Base-by-base conservation (phyloP, 768 basidiomycete species). In the Russula lepida region DNA sequence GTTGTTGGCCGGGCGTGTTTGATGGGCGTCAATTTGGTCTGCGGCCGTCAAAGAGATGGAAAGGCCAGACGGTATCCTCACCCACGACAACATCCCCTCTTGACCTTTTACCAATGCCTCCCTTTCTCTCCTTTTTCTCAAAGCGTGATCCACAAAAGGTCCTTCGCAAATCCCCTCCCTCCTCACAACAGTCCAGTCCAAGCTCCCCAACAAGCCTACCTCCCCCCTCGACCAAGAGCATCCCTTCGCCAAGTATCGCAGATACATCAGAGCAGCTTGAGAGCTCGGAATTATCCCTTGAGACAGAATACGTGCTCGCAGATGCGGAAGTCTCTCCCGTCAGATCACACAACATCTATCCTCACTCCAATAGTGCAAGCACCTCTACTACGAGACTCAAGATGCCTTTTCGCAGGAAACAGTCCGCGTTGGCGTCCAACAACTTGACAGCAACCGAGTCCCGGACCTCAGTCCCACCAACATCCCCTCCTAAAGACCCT, bases 381-480 rank as follows among this genome's bases (percentile, higher is more conserved):
- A 67, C 74, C 0, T 78, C 79, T 0, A 75, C 80, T 0, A 76
- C 75, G 66, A 81, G 75, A 66, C 71, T 79, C 54, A 77, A 68
- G 58, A 71, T 80, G 0, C 78, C 77, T 23, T 80, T 81, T 59
- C 71, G 78, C 58, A 77, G 71, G 66, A 69, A 67, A 17, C 59
- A 58, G 49, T 66, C 64, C 15, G 35, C 35, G 15, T 37, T 37
- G 3, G 66, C 69, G 65, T 62, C 21, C 35, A 67, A 60, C 25
- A 69, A 52, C 64, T 66, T 37, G 67, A 67, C 51, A 67, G 63
- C 54, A 15, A 50, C 69, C 1, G 68, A 71, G 25, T 54, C 63
- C 72, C 71, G 46, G 76, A 77, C 3, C 64, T 71, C 51, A 70
- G 71, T 66, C 56, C 66, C 64, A 64, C 64, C 50, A 71, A 70